Percentiles rank a stretch among this genome's conserved stretches.
phyloP scores from a whole-genome alignment of 2,329 filamentous ascomycete genomes.

The Apiospora marii region DNA sequence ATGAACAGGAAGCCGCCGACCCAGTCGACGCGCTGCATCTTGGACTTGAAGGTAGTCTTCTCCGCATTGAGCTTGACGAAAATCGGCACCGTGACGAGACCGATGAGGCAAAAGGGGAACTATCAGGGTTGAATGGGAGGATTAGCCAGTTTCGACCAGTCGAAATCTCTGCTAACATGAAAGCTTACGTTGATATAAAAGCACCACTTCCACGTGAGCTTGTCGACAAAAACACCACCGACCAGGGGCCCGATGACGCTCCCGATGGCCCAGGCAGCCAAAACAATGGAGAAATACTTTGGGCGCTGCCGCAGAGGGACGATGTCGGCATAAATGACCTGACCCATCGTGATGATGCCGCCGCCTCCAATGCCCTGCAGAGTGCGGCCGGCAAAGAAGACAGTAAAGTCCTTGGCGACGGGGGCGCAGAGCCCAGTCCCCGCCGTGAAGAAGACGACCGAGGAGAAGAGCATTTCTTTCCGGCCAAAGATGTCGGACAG shows the following conservation, averaged over 20 bases:
- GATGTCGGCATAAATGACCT: slow-evolving; percentile 29
- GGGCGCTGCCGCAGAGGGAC: slow-evolving; percentile 33
- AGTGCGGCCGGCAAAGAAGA: slow-evolving; percentile 26
- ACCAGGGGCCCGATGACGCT: slow-evolving; percentile 30
- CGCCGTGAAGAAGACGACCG: slow-evolving; percentile 53
- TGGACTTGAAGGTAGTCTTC: slow-evolving; percentile 17
- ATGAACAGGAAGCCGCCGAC: slow-evolving; percentile 58
- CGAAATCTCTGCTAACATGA: no score
- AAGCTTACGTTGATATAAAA: slow-evolving; percentile 32
- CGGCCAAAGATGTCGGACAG: slow-evolving; percentile 58
- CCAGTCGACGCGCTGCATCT: slow-evolving; percentile 50
- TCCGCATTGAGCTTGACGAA: slow-evolving; percentile 29
- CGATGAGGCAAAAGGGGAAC: slow-evolving; percentile 33
- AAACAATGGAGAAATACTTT: slow-evolving; percentile 29
- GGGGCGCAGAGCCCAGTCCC: slow-evolving; percentile 38
- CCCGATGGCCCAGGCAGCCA: slow-evolving; percentile 30
- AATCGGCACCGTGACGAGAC: slow-evolving; percentile 31
- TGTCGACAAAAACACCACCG: slow-evolving; percentile 30
- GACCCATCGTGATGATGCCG: slow-evolving; percentile 29
- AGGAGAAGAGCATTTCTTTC: slow-evolving; percentile 50
- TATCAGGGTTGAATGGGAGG: not conserved
- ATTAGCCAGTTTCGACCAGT: not conserved
- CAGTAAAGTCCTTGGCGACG: slow-evolving; percentile 25
- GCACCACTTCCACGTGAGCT: slow-evolving; percentile 30
- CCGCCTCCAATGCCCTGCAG: slow-evolving; percentile 30